phyloP scores from a whole-genome alignment of 306 rosid species.

The Citrullus amarus region DNA sequence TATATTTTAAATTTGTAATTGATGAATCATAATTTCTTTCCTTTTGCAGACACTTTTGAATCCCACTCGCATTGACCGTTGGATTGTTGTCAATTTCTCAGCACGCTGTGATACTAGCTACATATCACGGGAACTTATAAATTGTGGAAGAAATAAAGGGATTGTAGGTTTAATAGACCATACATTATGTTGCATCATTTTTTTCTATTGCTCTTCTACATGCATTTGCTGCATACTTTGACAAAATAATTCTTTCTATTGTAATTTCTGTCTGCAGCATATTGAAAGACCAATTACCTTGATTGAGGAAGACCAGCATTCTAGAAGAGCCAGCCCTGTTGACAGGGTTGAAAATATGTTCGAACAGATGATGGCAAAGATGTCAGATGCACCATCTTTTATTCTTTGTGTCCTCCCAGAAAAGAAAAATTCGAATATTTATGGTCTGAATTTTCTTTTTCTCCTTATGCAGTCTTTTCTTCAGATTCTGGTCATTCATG shows the following conservation, averaged over 20 bases:
- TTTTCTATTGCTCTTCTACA: constrained; percentile 8
- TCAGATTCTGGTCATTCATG: neutral
- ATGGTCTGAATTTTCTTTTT: constrained; percentile 33
- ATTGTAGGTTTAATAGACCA: constrained; percentile 41
- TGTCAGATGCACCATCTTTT: constrained; percentile 42
- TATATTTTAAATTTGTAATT: neutral
- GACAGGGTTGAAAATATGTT: constrained; percentile 84
- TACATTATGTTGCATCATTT: neutral
- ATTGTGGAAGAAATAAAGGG: constrained; percentile 81
- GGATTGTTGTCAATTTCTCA: constrained; percentile 91
- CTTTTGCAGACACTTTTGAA: constrained; percentile 42
- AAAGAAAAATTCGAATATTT: constrained; percentile 61
- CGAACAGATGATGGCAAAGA: constrained; percentile 38
- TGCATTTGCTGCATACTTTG: neutral
- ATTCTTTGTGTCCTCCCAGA: constrained; percentile 85
- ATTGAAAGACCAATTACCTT: constrained; percentile 69
- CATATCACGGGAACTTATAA: constrained; percentile 82
- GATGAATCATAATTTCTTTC: constrained; percentile 11
- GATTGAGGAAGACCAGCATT: constrained; percentile 62
- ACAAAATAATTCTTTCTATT: constrained; percentile 4
- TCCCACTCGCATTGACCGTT: constrained; percentile 41
- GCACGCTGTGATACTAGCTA: constrained; percentile 75
- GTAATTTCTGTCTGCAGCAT: constrained; percentile 30
- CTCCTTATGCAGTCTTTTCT: neutral
- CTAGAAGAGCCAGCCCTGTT: constrained; percentile 46